Evolutionary conservation across 257 asterid genomes (phyloP), one percentile per base, ranked within the genome.

Genomic region (Lantana camara): DNA sequence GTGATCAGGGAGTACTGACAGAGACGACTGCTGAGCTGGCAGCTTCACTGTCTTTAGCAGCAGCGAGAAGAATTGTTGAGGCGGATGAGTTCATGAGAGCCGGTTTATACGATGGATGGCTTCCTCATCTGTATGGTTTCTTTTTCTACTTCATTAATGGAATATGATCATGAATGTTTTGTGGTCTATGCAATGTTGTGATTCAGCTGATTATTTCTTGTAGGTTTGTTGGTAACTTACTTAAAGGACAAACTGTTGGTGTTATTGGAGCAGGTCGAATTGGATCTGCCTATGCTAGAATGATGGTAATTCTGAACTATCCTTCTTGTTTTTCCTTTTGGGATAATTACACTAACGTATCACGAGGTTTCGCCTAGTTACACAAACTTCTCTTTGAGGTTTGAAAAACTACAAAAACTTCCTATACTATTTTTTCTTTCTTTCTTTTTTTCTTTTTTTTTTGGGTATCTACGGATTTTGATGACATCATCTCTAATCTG

Each of bases 221-320:
- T 66, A 92, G 98, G 61, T 92, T 90, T 70, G 98, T 92, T 15
- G 98, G 97, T 12, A 92, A 92, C 85, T 92, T 92, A 67, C 96
- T 92, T 37, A 92, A 90, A 73, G 98, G 98, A 63, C 97, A 92
- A 71, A 92, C 97, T 0, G 97, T 92, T 52, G 98, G 98, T 40
- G 98, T 92, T 27, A 92, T 92, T 60, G 98, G 98, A 71, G 97
- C 98, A 1, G 98, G 98, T 72, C 96, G 97, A 3, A 92, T 92
- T 59, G 97, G 97, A 35, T 92, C 98, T 60, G 97, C 98, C 32
- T 92, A 92, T 73, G 98, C 98, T 61, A 87, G 98, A 87, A 92
- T 90, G 97, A 92, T 92, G 98, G 97, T 86, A 82, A 60, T 58
- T 57, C 56, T 19, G n/a, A 12, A 11, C 32, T 27, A 27, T 27